phyloP scores from a whole-genome alignment of 2,329 filamentous ascomycete genomes.

The Penicillium sp. region DNA sequence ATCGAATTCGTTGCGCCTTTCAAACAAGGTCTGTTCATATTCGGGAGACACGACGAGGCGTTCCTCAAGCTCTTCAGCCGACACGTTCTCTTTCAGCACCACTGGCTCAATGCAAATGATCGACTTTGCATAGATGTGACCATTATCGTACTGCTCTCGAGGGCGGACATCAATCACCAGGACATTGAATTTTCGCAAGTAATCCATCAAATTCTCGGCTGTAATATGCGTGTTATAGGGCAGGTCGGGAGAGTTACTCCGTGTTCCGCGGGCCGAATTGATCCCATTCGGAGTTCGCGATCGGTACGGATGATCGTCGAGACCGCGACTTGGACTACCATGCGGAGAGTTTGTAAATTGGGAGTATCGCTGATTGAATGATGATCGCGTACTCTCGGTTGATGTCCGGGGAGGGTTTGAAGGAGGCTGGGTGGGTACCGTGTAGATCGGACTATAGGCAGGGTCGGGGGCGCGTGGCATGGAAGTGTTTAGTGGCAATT shows the following conservation, averaged over 20 bases:
- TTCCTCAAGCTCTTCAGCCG: conserved; percentile 65
- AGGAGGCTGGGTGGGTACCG: conserved; percentile 46
- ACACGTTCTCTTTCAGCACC: conserved; percentile 70
- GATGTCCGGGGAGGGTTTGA: conserved; percentile 49
- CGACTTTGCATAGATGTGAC: conserved; percentile 82
- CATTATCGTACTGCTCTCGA: conserved; percentile 80
- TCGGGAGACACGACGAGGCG: conserved; percentile 56
- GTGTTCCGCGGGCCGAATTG: conserved; percentile 44
- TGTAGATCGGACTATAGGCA: conserved; percentile 55
- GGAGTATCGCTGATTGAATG: conserved; percentile 46
- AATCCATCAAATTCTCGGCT: conserved; percentile 72
- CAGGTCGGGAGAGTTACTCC: conserved; percentile 55
- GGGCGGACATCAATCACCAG: conserved; percentile 85
- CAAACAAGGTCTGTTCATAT: conserved; percentile 74
- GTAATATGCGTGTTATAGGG: conserved; percentile 67
- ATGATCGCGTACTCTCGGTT: conserved; percentile 48
- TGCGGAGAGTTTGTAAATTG: conserved; percentile 42
- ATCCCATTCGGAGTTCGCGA: conserved; percentile 53
- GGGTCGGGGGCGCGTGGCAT: conserved; percentile 56
- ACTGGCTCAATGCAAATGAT: conserved; percentile 92
- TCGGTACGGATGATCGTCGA: conserved; percentile 52
- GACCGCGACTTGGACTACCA: conserved; percentile 43
- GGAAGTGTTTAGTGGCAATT: conserved; percentile 49
- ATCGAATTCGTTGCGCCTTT: conserved; percentile 75
- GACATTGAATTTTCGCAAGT: conserved; percentile 69